These are phyloP conservation scores for Sicyos baderoa DNA, from an alignment of 306 rosid species.

Conservation along the genomic window DNA sequence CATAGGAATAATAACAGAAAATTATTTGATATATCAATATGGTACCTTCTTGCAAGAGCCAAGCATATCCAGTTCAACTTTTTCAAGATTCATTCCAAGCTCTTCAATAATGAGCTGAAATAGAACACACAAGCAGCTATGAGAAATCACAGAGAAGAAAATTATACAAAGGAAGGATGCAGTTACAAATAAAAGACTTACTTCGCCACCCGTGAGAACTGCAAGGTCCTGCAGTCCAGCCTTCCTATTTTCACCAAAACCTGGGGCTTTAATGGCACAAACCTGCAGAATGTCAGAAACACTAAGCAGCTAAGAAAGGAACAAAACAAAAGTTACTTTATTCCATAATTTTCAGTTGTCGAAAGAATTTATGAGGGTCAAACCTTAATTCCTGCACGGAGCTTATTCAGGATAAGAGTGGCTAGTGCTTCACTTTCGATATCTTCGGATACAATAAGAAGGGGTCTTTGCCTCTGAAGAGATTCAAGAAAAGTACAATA, in stretches of 20 bases:
- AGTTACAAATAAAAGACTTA: slow-evolving; percentile 25
- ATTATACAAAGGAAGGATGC: background rate
- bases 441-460: slow-evolving; percentile 80
- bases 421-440: slow-evolving; percentile 90
- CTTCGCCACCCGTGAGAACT: slow-evolving; percentile 77
- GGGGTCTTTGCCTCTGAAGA: slow-evolving; percentile 72
- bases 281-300: slow-evolving; percentile 35
- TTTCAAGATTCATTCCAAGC: slow-evolving; percentile 89
- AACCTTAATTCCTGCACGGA: slow-evolving; percentile 98
- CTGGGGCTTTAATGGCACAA: slow-evolving; percentile 93
- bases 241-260: slow-evolving; percentile 89
- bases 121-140: background rate
- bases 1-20: background rate
- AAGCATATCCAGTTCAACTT: slow-evolving; percentile 65
- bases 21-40: background rate
- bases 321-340: background rate
- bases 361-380: background rate
- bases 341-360: slow-evolving; percentile 6
- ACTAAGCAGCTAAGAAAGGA: background rate
- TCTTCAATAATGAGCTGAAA: slow-evolving; percentile 80
- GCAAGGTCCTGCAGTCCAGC: slow-evolving; percentile 75
- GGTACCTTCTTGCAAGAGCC: slow-evolving; percentile 88
- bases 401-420: slow-evolving; percentile 77
- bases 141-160: background rate
- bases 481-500: background rate